phyloP scores from a whole-genome alignment of 2,329 filamentous ascomycete genomes.

The Trichoderma sp. region DNA sequence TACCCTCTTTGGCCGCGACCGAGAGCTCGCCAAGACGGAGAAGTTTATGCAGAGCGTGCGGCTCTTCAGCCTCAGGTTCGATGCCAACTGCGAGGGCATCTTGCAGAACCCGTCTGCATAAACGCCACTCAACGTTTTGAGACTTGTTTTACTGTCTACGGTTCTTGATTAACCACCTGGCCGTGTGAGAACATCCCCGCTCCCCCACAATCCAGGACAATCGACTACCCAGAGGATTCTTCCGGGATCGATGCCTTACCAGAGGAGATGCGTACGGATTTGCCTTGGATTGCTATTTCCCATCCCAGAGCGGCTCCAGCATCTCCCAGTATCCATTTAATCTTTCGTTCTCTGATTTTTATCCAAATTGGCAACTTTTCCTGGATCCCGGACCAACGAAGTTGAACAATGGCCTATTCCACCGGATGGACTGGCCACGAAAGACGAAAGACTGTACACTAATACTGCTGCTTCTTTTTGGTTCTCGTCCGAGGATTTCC shows the following conservation, averaged over 20 bases:
- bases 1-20: conserved; percentile 89
- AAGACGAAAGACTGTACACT: conserved; percentile 29
- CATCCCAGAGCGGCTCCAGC: not conserved
- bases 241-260: conserved; percentile 25
- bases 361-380: conserved; percentile 27
- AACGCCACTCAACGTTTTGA: conserved; percentile 27
- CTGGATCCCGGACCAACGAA: conserved; percentile 26
- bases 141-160: not conserved
- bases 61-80: conserved; percentile 90
- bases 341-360: conserved; percentile 28
- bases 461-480: conserved; percentile 12
- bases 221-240: conserved; percentile 1
- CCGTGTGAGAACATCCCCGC: not conserved
- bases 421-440: conserved; percentile 27
- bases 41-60: conserved; percentile 88
- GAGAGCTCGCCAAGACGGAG: conserved; percentile 86
- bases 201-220: conserved; percentile 21
- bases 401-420: conserved; percentile 17
- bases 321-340: conserved; percentile 26
- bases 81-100: conserved; percentile 93
- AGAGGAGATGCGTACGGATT: conserved; percentile 25
- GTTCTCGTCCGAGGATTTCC: conserved; percentile 27
- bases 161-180: not conserved
- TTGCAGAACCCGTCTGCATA: conserved; percentile 64
- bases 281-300: conserved; percentile 22